These are phyloP conservation scores for Suhomyces prunicola DNA, from an alignment of 805 yeast species.

Conservation along the genomic window DNA sequence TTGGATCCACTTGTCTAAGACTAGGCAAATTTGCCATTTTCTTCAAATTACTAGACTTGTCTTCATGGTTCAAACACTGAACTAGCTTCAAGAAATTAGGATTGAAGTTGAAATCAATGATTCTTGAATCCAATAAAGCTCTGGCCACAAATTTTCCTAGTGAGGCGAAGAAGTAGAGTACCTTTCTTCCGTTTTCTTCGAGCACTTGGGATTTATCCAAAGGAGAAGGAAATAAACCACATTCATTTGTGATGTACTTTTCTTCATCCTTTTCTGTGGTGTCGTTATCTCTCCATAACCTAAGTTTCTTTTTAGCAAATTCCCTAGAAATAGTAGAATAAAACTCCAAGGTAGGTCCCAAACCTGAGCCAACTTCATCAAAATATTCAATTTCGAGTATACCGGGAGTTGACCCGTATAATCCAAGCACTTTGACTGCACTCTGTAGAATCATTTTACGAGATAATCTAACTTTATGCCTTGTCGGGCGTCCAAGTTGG, in stretches of 20 bases:
- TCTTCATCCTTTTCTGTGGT: conserved; percentile 16
- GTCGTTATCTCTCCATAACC: conserved; percentile 63
- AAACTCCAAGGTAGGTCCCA: conserved; percentile 95
- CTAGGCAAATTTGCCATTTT: conserved; percentile 31
- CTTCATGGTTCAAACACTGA: conserved; percentile 28
- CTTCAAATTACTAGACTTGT: conserved; percentile 8
- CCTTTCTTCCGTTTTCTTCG: conserved; percentile 37
- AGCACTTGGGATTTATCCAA: conserved; percentile 24
- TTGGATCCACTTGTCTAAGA: conserved; percentile 53
- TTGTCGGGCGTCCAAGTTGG: conserved; percentile 71
- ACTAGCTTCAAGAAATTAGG: conserved; percentile 65
- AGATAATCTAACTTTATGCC: conserved; percentile 78
- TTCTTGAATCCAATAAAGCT: conserved; percentile 81
- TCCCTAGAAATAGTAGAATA: conserved; percentile 78
- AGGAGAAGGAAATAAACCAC: conserved; percentile 78
- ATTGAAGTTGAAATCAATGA: conserved; percentile 78
- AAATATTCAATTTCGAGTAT: conserved; percentile 81
- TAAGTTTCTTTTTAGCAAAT: conserved; percentile 54
- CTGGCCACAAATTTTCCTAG: conserved; percentile 86
- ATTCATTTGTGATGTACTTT: conserved; percentile 37
- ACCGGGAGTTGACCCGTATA: conserved; percentile 77
- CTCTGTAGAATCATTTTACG: conserved; percentile 68
- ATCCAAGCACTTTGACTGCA: conserved; percentile 72
- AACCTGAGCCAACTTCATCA: conserved; percentile 93
- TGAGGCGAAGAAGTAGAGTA: conserved; percentile 53